phyloP scores from a whole-genome alignment of 805 yeast genomes.

The Metschnikowia noctiluminum region DNA sequence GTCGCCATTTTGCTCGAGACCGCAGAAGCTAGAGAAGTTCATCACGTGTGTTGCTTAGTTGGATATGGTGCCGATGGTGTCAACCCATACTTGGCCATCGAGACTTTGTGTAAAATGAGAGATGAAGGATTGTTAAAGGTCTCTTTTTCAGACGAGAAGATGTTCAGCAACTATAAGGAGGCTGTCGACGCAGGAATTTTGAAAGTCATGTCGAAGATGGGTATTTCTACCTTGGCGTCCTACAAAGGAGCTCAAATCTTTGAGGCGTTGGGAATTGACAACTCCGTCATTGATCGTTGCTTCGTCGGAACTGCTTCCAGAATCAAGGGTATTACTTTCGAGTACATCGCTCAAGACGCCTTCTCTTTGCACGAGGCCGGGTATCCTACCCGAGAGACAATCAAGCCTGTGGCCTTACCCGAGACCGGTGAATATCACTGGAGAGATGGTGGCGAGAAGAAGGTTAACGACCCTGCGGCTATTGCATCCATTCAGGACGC shows the following conservation, averaged over 20 bases:
- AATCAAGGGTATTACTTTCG: constrained; percentile 93
- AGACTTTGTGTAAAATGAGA: constrained; percentile 81
- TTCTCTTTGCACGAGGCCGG: constrained; percentile 92
- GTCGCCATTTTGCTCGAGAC: constrained; percentile 91
- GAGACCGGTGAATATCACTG: constrained; percentile 98
- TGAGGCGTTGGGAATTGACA: constrained; percentile 94
- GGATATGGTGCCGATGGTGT: constrained; percentile 98
- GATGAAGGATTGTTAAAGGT: constrained; percentile 66
- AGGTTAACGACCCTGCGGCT: constrained; percentile 91
- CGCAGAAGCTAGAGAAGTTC: constrained; percentile 97
- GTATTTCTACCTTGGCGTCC: constrained; percentile 96
- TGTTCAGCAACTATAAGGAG: constrained; percentile 74
- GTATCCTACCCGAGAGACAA: constrained; percentile 71
- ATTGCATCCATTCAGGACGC: constrained; percentile 96
- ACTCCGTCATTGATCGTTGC: constrained; percentile 91
- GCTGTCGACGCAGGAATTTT: constrained; percentile 88
- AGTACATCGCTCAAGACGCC: constrained; percentile 95
- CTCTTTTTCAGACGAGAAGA: constrained; percentile 52
- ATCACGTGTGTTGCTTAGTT: constrained; percentile 87
- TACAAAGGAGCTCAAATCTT: constrained; percentile 98
- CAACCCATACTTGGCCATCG: constrained; percentile 91
- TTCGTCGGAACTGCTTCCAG: constrained; percentile 97
- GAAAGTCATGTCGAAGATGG: constrained; percentile 99
- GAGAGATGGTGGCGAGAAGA: constrained; percentile 98
- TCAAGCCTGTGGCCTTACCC: constrained; percentile 72